Conservation (phyloP, 73 alveolate species). For the Tetrahymena malaccensis region DNA sequence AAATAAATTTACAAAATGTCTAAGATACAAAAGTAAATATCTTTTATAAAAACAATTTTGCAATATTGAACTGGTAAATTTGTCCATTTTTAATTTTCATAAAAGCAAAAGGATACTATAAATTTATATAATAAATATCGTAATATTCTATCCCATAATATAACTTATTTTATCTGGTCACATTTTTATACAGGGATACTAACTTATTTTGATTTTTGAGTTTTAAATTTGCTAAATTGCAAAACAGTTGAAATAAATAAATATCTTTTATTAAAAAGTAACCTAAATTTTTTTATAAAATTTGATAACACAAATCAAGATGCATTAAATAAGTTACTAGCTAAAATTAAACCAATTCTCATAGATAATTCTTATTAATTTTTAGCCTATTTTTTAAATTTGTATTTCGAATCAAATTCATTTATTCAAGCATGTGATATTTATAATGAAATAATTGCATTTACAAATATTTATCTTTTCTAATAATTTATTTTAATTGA, state of each 20-base stretch:
- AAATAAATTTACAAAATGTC: neutral
- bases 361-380: too few relatives aligned
- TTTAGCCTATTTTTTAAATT: neutral
- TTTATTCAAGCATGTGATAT: neutral
- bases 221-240: neutral
- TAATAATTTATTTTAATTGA: too few relatives aligned
- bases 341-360: neutral
- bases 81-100: neutral
- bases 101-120: too few relatives aligned
- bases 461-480: too few relatives aligned
- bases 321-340: neutral
- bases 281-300: too few relatives aligned
- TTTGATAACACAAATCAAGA: neutral
- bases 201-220: neutral
- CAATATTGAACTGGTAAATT: too few relatives aligned
- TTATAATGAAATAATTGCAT: too few relatives aligned
- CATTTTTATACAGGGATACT: too few relatives aligned
- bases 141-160: neutral
- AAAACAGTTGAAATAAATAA: too few relatives aligned
- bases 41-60: too few relatives aligned
- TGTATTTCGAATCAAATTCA: neutral
- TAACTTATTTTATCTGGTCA: neutral
- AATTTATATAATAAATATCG: too few relatives aligned
- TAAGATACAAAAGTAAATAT: too few relatives aligned
- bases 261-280: neutral